These are phyloP conservation scores for Aulographum hederae DNA, from an alignment of 2,329 filamentous ascomycete species.

Conservation along the genomic window DNA sequence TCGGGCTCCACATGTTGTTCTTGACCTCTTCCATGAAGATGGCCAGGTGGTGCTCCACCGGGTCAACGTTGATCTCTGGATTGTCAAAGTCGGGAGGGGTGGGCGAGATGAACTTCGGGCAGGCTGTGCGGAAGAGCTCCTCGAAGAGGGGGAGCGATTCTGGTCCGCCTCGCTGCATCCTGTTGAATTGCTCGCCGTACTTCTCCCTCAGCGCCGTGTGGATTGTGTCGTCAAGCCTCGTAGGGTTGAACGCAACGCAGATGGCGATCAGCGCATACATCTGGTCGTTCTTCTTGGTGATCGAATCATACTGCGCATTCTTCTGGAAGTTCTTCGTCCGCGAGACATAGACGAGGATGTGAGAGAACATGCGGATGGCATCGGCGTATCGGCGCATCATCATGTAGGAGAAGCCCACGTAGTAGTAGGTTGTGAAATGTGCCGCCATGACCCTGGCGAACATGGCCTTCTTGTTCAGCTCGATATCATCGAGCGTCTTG, in stretches of 20 bases:
- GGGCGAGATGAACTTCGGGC: constrained; percentile 98
- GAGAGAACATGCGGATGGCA: constrained; percentile 99
- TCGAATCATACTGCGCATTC: constrained; percentile 93
- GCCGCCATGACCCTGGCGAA: constrained; percentile 98
- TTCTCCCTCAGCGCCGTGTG: constrained; percentile 96
- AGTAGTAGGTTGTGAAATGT: constrained; percentile 99
- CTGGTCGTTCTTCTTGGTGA: constrained; percentile 99
- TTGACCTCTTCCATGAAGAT: constrained; percentile 99
- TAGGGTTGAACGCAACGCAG: constrained; percentile 95
- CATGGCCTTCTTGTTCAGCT: constrained; percentile 99
- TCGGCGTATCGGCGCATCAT: constrained; percentile 99
- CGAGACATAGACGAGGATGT: constrained; percentile 97
- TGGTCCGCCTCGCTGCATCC: constrained; percentile 88
- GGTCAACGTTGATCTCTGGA: constrained; percentile 88
- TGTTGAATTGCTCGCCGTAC: constrained; percentile 95
- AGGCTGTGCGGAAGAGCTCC: constrained; percentile 93
- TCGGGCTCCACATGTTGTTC: constrained; percentile 96
- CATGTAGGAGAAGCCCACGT: constrained; percentile 99
- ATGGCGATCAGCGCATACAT: constrained; percentile 99
- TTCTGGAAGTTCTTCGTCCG: constrained; percentile 99
- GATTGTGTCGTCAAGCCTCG: constrained; percentile 94
- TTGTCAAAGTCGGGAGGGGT: constrained; percentile 96
- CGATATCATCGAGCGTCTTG: constrained; percentile 97
- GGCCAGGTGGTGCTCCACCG: constrained; percentile 86
- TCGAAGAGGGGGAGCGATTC: constrained; percentile 93